These are phyloP conservation scores for Sugiyamaella smithiae DNA, from an alignment of 805 yeast genomes.

Conservation along the genomic window DNA sequence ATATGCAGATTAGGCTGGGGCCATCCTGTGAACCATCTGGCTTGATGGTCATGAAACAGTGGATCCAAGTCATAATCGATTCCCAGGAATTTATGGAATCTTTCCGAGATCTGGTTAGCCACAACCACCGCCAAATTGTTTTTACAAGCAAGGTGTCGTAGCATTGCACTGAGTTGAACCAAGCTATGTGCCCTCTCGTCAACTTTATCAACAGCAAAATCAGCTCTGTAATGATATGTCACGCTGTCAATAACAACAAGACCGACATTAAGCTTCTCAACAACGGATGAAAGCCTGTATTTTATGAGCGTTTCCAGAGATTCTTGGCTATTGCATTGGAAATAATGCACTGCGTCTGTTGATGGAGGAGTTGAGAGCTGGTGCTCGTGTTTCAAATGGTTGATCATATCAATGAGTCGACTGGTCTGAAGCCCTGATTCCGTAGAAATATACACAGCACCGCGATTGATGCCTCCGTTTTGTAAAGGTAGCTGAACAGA, in stretches of 20 bases:
- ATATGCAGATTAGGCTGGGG: constrained; percentile 34
- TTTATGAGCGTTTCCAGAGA: constrained; percentile 68
- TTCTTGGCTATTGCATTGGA: constrained; percentile 65
- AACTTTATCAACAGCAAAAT: constrained; percentile 35
- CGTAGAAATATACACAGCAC: constrained; percentile 72
- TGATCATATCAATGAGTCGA: constrained; percentile 52
- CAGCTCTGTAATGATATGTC: constrained; percentile 70
- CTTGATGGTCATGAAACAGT: constrained; percentile 56
- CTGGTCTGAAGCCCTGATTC: constrained; percentile 70
- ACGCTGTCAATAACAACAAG: constrained; percentile 76
- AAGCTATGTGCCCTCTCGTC: constrained; percentile 37
- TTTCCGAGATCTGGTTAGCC: constrained; percentile 79
- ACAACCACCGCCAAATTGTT: constrained; percentile 60
- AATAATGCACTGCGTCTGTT: constrained; percentile 45
- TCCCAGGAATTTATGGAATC: constrained; percentile 32
- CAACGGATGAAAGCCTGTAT: constrained; percentile 63
- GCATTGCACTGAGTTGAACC: constrained; percentile 41
- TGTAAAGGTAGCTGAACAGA: constrained; percentile 51
- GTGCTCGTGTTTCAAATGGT: constrained; percentile 27
- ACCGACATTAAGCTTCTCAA: constrained; percentile 44
- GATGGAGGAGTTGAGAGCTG: constrained; percentile 21
- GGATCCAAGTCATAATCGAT: constrained; percentile 35
- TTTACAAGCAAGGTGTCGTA: constrained; percentile 48
- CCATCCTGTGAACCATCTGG: constrained; percentile 79
- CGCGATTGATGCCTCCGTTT: constrained; percentile 47